Conservation (phyloP, 1,139 yeast genomes). For the Hyphopichia wangnamkhiaoensis region DNA sequence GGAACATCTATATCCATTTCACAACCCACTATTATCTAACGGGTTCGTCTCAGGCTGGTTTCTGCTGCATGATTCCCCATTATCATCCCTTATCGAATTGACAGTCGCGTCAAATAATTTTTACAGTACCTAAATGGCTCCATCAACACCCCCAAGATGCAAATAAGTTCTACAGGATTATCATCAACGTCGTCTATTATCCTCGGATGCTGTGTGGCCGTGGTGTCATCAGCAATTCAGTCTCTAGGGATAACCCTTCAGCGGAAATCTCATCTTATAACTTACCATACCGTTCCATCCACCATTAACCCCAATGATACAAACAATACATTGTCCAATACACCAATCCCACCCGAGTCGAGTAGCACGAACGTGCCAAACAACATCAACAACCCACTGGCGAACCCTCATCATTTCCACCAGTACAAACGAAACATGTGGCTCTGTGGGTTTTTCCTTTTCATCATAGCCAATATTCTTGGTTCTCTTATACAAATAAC, state of each 20-base stretch:
- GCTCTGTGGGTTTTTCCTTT: conserved; percentile 72
- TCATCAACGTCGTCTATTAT: conserved; percentile 22
- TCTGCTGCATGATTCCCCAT: no score
- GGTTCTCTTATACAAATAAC: conserved; percentile 86
- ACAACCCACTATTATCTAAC: no score
- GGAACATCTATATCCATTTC: no score
- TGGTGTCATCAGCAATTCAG: conserved; percentile 77
- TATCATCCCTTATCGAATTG: no score
- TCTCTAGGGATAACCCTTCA: conserved; percentile 83
- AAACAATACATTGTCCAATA: no score
- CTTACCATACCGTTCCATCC: conserved; percentile 1
- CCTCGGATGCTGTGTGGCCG: conserved; percentile 73
- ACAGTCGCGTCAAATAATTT: no score
- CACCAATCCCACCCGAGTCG: no score
- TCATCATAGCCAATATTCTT: conserved; percentile 70
- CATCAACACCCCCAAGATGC: no score
- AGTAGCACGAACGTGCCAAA: neutral
- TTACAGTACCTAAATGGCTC: no score
- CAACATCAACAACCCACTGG: conserved; percentile 7
- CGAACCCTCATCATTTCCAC: conserved; percentile 22
- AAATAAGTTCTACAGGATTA: conserved; percentile 2
- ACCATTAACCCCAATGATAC: conserved; percentile 11
- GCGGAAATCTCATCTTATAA: conserved; percentile 66
- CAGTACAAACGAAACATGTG: conserved; percentile 64
- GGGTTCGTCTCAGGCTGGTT: no score